Base-by-base conservation (phyloP, 1,284 basidiomycete genomes). In the Dichomitus squalens region DNA sequence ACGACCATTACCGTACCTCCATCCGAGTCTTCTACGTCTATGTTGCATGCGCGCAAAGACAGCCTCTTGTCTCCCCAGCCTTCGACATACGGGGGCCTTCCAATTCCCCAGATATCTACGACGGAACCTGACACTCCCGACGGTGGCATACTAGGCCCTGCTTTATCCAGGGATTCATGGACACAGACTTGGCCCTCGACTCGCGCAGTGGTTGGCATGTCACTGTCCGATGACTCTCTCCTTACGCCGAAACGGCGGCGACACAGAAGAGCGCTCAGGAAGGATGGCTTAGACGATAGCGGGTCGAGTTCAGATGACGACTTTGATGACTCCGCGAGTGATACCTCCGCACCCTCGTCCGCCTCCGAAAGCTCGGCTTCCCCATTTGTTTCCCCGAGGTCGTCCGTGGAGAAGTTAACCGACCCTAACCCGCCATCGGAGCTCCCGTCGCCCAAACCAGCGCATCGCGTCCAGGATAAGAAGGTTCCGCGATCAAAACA, bases 101-200 rank as follows among this genome's bases (percentile, higher is more conserved):
- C 77, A 2, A 80, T 86, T 46, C 85, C 84, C 12, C 72, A 67
- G 9, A 85, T 86, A 54, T 79, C 81, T 3, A 85, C 80, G 1
- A 81, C 81, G 2, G 76, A 68, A 2, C 76, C 80, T 1, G 78
- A 80, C 29, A 73, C 74, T 0, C 74, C 78, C 1, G 47, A 60
- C 48, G 14, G 53, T 44, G 16, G n/a, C n/a, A n/a, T n/a, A n/a
- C n/a, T n/a, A n/a, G n/a, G n/a, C n/a, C 40, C 53, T 20, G 53
- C 53, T 3, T 39, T 57, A 21, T 14, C 29, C 1, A 16, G 34
- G 25, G 51, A 58, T 4, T 33, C 18, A 12, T 41, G 59, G 7
- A 27, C 55, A 7, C 44, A 49, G 16, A 60, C 57, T n/a, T 58
- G 51, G 58, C 53, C 55, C 6, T 54, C 59, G 0, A 49, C 58